Base-by-base conservation (phyloP, 2,329 filamentous ascomycete genomes). In the Gliomastix tumulicola region DNA sequence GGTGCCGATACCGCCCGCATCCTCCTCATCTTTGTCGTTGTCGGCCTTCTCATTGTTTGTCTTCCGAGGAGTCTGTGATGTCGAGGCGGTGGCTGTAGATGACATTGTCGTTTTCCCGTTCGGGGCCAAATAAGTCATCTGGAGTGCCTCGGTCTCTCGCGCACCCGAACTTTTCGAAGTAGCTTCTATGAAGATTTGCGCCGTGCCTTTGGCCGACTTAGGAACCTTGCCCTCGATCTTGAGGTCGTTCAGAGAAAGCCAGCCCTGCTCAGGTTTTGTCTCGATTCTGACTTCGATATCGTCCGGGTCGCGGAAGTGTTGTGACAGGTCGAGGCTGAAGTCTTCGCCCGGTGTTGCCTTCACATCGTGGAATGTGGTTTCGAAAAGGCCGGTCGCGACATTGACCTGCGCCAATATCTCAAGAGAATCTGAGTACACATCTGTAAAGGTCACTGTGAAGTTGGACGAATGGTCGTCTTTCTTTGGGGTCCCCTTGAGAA, bases 401-500 rank as follows among this genome's bases (percentile, higher is more conserved):
- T 58, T 57, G 15, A 64, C 41, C 13, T 56, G 51, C 23, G 82
- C 56, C 13, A 74, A 65, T 4, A 79, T 67, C 28, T 66, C 70
- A 5, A 84, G 74, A 12, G 59, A 62, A 48, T 85, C 75, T 12
- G 74, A 71, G 44, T 72, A 76, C 11, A 60, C 55, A 51, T 86
- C 82, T 11, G 60, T 68, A 9, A 78, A 79, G 11, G 62, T 68
- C 23, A 88, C 61, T 2, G 70, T 77, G 32, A 90, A 69, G 45
- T 82, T 82, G 20, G 72, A 66, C 5, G 79, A 74, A 34, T 66
- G 63, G 4, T 76, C 72, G 35, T 66, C 62, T n/a, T 65, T 50
- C 1, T 79, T 76, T 4, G 83, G 77, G 2, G 62, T 82, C 3
- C 88, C 88, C 21, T 61, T 68, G 7, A 94, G 58, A 1, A 60